These are phyloP conservation scores for Penicillium longicatenatum DNA, from an alignment of 495 filamentous ascomycete species.

Conservation along the genomic window DNA sequence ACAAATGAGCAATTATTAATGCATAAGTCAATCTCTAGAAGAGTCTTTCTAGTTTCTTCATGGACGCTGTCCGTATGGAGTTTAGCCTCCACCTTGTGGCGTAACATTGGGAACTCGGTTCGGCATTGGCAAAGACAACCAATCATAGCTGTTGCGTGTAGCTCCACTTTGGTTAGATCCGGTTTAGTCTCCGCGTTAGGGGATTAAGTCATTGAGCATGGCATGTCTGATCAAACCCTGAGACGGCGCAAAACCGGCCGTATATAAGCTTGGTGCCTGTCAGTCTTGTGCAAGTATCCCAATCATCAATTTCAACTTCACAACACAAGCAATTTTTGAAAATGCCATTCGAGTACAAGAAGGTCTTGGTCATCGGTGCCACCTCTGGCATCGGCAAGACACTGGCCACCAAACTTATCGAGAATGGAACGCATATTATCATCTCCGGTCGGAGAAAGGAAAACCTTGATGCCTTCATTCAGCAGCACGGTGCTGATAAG, in stretches of 20 bases:
- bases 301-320: neutral
- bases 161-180: neutral
- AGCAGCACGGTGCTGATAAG: constrained; percentile 59
- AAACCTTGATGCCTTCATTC: constrained; percentile 61
- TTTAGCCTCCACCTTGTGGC: constrained; percentile 22
- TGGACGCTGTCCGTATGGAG: constrained; percentile 1
- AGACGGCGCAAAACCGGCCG: neutral
- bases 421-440: constrained; percentile 61
- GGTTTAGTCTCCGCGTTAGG: constrained; percentile 21
- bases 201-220: neutral
- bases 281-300: neutral
- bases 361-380: constrained; percentile 69
- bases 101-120: neutral
- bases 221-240: constrained; percentile 18
- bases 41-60: neutral
- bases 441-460: constrained; percentile 67
- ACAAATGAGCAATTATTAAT: neutral
- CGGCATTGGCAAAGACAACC: neutral
- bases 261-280: neutral
- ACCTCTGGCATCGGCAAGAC: constrained; percentile 72
- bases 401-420: constrained; percentile 62
- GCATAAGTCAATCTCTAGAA: neutral
- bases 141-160: neutral
- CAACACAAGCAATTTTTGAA: constrained; percentile 26
- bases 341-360: constrained; percentile 55